Base-by-base conservation (phyloP, 352 stramenopile species). In the Phytophthora europaea region DNA sequence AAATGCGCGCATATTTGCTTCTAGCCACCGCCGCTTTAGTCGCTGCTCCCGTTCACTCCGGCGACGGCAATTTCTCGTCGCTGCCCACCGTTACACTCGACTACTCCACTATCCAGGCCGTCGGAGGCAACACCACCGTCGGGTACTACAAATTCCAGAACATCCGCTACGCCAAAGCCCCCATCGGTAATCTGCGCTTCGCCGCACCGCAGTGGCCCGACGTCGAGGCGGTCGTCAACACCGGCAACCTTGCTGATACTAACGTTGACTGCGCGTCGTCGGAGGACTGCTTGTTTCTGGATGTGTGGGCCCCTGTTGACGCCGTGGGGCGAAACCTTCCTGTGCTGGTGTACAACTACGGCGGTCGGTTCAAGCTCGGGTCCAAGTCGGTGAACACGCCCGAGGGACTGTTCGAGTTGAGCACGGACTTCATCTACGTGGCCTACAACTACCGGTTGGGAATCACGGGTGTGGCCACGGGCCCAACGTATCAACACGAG, bases 391-490 rank as follows among this genome's bases (percentile, higher is more conserved):
- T 60, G 5, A 50, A 40, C 18, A 79, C 72, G 0, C 67, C 72
- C 18, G 63, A 79, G 28, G 72, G 72, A 13, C 63, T 79, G 8
- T 79, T 79, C 13, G 62, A 69, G 2, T 53, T 79, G 15, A 64
- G 40, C 26, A 70, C 75, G 13, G 58, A 84, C 54, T 78, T 84
- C 10, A 28, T 84, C 26, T 78, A 65, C 63, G 78, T 84, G 5
- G 69, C 61, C 4, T 80, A 75, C 65, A 84, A 84, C 62, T 84
- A 84, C 45, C 78, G 78, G 45, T 50, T 84, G 13, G 70, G 74
- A 8, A 38, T 80, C 47, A 69, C 77, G 1, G 72, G 78, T 22
- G 58, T 80, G 16, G 58, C 67, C 5, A 63, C 57, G 0, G 75
- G 70, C 0, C 65, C 69, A 4, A 71, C 74, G 22, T 75, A 82